These are phyloP conservation scores for Vigna reflexopilosa DNA, from an alignment of 306 rosid species.

Conservation along the genomic window DNA sequence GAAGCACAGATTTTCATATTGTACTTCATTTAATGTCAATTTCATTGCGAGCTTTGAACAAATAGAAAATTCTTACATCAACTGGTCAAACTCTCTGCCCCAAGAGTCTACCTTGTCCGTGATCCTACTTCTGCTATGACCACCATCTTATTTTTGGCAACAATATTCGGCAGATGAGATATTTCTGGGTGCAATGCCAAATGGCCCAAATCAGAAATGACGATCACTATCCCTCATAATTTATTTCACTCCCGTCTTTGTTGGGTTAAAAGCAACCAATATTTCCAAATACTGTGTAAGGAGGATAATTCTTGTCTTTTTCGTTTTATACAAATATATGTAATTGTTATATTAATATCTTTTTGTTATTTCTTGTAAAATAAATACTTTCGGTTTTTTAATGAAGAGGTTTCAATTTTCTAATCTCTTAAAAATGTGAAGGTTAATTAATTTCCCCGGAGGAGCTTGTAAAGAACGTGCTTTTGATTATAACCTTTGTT, in stretches of 20 bases:
- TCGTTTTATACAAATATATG: not conserved
- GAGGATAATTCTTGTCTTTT: not conserved
- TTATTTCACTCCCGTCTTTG: not conserved
- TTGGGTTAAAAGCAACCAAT: not conserved
- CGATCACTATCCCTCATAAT: not conserved
- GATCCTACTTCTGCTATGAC: constrained; percentile 19
- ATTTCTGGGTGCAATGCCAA: constrained; percentile 18
- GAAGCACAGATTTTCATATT: constrained; percentile 19
- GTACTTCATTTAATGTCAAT: constrained; percentile 10
- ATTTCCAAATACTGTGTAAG: not conserved
- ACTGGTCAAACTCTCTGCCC: constrained; percentile 36
- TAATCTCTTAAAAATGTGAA: not conserved
- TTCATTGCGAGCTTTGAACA: constrained; percentile 14
- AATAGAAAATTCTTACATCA: not conserved
- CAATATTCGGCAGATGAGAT: constrained; percentile 18
- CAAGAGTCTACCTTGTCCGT: not conserved
- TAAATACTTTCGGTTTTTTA: not conserved
- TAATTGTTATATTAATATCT: not conserved
- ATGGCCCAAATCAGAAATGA: not conserved
- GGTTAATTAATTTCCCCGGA: not conserved
- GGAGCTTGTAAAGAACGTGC: not conserved
- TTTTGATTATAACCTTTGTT: not conserved
- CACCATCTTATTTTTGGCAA: constrained; percentile 18
- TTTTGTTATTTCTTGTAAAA: not conserved
- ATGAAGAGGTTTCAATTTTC: not conserved